These are phyloP conservation scores for Paramecium octaurelia DNA, from an alignment of 73 alveolate species.

Conservation along the genomic window DNA sequence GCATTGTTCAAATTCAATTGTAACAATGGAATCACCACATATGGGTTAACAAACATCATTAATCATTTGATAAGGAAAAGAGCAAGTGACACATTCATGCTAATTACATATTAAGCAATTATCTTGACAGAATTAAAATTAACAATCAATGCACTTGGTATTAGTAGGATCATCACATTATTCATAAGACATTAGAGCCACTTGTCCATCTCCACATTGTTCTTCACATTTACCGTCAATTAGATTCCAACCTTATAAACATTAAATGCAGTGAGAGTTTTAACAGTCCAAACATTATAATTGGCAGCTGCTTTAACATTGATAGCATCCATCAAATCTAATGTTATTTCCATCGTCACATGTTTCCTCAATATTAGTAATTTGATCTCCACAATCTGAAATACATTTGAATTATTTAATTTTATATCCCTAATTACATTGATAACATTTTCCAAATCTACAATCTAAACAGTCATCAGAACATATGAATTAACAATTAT, in stretches of 20 bases:
- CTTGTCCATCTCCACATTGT: background rate
- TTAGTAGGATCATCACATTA: background rate
- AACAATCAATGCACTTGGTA: background rate
- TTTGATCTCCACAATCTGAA: background rate
- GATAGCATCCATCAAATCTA: background rate
- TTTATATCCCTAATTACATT: background rate
- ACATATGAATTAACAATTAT: background rate
- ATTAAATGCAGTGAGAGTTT: background rate
- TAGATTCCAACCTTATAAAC: background rate
- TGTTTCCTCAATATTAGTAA: background rate
- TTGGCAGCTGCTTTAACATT: background rate
- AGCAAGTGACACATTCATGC: background rate
- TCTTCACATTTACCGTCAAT: background rate
- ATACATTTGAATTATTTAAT: background rate
- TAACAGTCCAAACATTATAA: background rate
- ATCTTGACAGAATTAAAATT: background rate
- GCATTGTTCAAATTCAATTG: background rate
- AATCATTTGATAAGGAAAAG: background rate
- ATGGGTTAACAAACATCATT: background rate
- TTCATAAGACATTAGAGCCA: background rate
- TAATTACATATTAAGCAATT: background rate
- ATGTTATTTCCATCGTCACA: background rate
- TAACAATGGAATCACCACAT: background rate
- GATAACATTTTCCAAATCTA: background rate
- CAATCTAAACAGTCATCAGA: background rate